These are phyloP conservation scores for Farysia itapuensis DNA, from an alignment of 1,284 basidiomycete species.

Conservation along the genomic window DNA sequence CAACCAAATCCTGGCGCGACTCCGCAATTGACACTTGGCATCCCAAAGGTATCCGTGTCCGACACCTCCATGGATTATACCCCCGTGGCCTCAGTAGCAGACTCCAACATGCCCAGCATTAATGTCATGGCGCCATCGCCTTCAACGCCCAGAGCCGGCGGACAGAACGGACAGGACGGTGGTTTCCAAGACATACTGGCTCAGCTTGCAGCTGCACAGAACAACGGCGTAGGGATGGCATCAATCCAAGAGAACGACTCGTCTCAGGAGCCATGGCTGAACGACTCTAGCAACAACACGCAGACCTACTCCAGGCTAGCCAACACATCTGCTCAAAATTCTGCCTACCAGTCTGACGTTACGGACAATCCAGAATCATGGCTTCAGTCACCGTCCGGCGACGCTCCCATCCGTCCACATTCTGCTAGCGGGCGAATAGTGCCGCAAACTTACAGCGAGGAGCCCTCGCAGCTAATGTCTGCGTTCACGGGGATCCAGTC, in stretches of 20 bases:
- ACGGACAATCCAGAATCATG: neutral
- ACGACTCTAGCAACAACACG: conserved; percentile 8
- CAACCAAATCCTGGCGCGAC: neutral
- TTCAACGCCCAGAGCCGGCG: conserved; percentile 19
- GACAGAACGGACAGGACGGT: conserved; percentile 8
- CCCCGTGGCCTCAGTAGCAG: conserved; percentile 6
- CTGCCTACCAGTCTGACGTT: too few relatives aligned
- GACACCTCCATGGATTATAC: conserved; percentile 26
- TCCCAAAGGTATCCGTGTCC: conserved; percentile 26
- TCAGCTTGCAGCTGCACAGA: conserved; percentile 23
- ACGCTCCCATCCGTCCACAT: conserved; percentile 9
- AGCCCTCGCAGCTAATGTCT: conserved; percentile 22
- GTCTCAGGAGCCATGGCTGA: conserved; percentile 7
- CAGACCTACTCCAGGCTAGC: conserved; percentile 12
- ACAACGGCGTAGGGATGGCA: neutral
- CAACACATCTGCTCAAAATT: too few relatives aligned
- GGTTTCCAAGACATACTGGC: conserved; percentile 33
- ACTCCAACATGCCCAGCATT: conserved; percentile 29
- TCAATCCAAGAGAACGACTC: conserved; percentile 3
- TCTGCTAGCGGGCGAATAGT: conserved; percentile 17
- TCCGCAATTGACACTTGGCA: conserved; percentile 26
- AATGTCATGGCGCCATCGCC: conserved; percentile 41
- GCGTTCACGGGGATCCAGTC: conserved; percentile 11
- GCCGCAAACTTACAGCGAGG: conserved; percentile 15
- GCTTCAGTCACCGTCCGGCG: neutral